Percentiles rank a stretch among this genome's conserved stretches.
These are phyloP conservation scores for Lactifluus rugatus DNA, from an alignment of 768 basidiomycete genomes.

Conservation along the genomic window DNA sequence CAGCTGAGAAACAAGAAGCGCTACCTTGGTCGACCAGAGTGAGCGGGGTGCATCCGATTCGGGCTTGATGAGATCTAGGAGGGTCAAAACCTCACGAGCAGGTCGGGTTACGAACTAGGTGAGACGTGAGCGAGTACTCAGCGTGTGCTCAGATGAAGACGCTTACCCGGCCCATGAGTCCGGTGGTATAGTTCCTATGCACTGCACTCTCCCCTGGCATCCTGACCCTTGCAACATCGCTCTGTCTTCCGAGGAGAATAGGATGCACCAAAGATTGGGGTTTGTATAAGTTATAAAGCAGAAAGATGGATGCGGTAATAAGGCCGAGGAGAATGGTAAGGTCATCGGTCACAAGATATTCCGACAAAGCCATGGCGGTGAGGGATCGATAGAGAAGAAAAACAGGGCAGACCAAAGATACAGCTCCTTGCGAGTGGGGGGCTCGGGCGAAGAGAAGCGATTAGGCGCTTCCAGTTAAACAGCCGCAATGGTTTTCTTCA, in stretches of 20 bases:
- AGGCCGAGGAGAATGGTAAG: constrained; percentile 68
- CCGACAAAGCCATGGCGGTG: constrained; percentile 33
- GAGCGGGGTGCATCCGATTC: constrained; percentile 61
- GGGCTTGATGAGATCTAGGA: constrained; percentile 56
- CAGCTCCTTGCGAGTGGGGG: not conserved
- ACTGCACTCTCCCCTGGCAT: constrained; percentile 76
- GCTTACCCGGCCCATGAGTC: constrained; percentile 65
- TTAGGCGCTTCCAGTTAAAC: not conserved
- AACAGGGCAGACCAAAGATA: not conserved
- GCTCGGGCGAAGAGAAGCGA: not conserved
- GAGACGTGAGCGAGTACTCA: not conserved
- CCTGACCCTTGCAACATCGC: constrained; percentile 76
- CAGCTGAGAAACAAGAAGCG: not conserved
- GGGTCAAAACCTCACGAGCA: constrained; percentile 56
- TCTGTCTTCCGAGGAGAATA: constrained; percentile 86
- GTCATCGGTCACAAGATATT: constrained; percentile 68
- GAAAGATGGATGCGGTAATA: constrained; percentile 65
- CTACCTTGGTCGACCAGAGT: constrained; percentile 71
- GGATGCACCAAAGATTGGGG: constrained; percentile 85
- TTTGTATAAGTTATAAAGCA: constrained; percentile 68
- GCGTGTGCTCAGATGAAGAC: constrained; percentile 21
- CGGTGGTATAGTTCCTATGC: constrained; percentile 86
- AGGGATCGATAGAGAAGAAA: not conserved
- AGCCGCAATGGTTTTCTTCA: not conserved
- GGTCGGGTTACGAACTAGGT: constrained; percentile 65